Evolutionary conservation across 2,329 filamentous ascomycete species (phyloP), one percentile per base, ranked within the genome.

Genomic region (Cadophora sp.): DNA sequence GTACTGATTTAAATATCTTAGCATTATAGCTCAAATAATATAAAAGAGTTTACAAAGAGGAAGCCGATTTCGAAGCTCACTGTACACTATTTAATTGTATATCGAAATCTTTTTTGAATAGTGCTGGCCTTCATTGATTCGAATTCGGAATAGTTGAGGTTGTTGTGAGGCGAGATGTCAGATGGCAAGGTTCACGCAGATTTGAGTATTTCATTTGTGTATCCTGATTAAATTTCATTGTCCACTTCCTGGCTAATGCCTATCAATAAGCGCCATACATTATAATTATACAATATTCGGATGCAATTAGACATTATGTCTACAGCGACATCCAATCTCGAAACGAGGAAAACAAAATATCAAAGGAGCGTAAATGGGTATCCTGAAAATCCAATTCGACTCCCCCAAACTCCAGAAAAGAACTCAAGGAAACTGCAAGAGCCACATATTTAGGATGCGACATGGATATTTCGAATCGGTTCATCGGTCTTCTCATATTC

Each of bases 401-500:
- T 27, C 40, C 26, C 24, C 40, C 31, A 34, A 40, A 65, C 53
- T 58, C 59, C 59, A 50, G n/a, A n/a, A n/a, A n/a, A 29, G 1
- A 12, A 22, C 31, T 12, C 12, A 34, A 26, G 27, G 24, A 22
- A 34, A 40, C 55, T 29, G 31, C 19, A 58, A 19, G 40, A 43
- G 37, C 48, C 56, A 29, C 16, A 19, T 46, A 24, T 24, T 55
- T 6, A 26, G 7, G 6, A 53, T 64, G 26, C 66, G 14, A 62
- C 55, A 24, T 64, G 46, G 29, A 68, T 26, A 55, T 62, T 69
- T 31, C 31, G 65, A 5, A 64, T n/a, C 48, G 69, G 63, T 56
- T 69, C 68, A 16, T 70, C 68, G 16, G 14, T 64, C n/a, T 68
- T 68, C 12, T 72, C 70, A 50, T 65, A 64, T 29, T 71, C 55